Percentiles rank a stretch among this genome's conserved stretches.
Conservation (phyloP, 2,329 filamentous ascomycete genomes). For the Fusarium gaditjirri region DNA sequence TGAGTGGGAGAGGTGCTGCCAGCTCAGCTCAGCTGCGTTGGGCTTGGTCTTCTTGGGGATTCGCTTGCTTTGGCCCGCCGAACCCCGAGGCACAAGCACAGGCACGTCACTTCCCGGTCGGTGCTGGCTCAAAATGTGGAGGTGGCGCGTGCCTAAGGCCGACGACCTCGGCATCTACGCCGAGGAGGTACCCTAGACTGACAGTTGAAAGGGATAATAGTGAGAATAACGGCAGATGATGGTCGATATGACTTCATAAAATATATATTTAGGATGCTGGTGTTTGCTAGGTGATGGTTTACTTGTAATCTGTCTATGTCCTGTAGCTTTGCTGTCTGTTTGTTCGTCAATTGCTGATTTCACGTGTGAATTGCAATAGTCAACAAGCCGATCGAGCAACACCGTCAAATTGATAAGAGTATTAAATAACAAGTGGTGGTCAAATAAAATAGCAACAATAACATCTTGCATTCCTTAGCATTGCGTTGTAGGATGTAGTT, state of each 20-base stretch:
- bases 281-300: fast-evolving
- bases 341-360: background rate
- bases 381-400: background rate
- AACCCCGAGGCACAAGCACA: slow-evolving; percentile 38
- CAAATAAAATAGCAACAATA: fast-evolving
- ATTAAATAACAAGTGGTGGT: fast-evolving
- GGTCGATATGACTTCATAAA: background rate
- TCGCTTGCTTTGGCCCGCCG: slow-evolving; percentile 4
- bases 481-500: fast-evolving
- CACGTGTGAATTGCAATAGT: background rate
- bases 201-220: background rate
- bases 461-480: fast-evolving
- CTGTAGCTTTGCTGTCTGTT: background rate
- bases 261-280: background rate
- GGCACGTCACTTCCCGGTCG: slow-evolving; percentile 35
- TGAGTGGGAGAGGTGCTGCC: background rate
- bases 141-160: slow-evolving; percentile 41
- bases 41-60: background rate
- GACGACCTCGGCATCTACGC: slow-evolving; percentile 25
- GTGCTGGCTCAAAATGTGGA: slow-evolving; percentile 26
- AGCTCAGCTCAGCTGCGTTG: slow-evolving; percentile 8
- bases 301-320: fast-evolving
- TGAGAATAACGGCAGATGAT: background rate
- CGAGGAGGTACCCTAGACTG: slow-evolving; percentile 28
- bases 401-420: background rate